A percentile compares a stretch with the other conserved stretches of the same genome.
Conservation (phyloP, 495 filamentous ascomycete genomes). For the Clavariopsis aquatica region DNA sequence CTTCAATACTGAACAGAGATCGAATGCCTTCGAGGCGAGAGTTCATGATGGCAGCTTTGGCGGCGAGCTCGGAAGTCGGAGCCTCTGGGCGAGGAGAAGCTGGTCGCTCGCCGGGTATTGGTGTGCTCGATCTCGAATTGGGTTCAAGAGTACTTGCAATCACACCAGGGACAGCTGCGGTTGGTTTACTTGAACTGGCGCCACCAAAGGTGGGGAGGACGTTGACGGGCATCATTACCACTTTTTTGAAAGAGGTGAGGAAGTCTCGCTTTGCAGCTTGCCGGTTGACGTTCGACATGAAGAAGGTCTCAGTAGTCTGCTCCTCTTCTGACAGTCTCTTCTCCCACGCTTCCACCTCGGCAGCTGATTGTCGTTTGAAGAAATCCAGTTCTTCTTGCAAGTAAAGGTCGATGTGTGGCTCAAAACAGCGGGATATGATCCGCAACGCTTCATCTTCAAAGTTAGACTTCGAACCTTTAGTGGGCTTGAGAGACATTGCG, state of each 20-base stretch:
- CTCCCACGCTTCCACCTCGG: conserved; percentile 82
- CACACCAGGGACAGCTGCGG: conserved; percentile 35
- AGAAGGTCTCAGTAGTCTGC: conserved; percentile 85
- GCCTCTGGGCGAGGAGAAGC: conserved; percentile 60
- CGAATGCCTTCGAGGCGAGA: conserved; percentile 89
- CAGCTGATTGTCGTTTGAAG: conserved; percentile 73
- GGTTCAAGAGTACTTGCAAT: conserved; percentile 33
- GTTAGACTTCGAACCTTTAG: conserved; percentile 58
- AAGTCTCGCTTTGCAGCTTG: conserved; percentile 97
- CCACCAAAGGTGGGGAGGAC: conserved; percentile 60
- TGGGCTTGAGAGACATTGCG: conserved; percentile 64
- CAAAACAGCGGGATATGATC: conserved; percentile 71
- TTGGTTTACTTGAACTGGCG: conserved; percentile 53
- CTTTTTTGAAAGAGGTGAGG: conserved; percentile 94
- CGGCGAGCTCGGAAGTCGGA: conserved; percentile 87
- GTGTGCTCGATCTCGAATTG: conserved; percentile 41
- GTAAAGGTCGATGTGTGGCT: conserved; percentile 91
- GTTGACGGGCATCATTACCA: conserved; percentile 97
- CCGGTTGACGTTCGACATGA: conserved; percentile 90
- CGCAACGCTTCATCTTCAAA: conserved; percentile 59
- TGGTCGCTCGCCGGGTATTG: conserved; percentile 35
- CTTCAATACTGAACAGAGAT: conserved; percentile 92
- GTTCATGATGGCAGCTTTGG: conserved; percentile 96
- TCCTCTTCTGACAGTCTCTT: conserved; percentile 88
- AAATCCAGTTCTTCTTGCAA: conserved; percentile 87